Base-by-base conservation (phyloP, 2,329 filamentous ascomycete genomes). In the Cladosporium halotolerans region DNA sequence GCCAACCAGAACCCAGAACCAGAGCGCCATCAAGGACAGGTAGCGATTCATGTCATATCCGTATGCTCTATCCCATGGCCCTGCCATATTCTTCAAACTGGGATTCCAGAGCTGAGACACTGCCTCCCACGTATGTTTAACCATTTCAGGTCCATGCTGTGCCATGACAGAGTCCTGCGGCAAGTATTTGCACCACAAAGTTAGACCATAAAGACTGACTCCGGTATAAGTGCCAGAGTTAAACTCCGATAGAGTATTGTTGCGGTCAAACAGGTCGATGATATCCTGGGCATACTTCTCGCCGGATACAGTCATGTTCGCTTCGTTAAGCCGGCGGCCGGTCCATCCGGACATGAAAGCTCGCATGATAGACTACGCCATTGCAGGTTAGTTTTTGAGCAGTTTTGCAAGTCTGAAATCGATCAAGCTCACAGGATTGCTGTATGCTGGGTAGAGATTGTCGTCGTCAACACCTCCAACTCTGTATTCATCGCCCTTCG, bases 31-130 rank as follows among this genome's bases (percentile, higher is more conserved):
- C 45, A 84, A 72, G 49, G 78, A 78, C 3, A 83, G 63, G 59
- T 84, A 84, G 6, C 74, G 69, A 52, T 81, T 83, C 81, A 84
- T 83, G 55, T 85, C 81, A 54, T 77, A 84, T 0, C 81, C 81
- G 57, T 85, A 85, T 0, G 76, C 72, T 0, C 82, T 76, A 63
- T 85, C 82, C 82, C 82, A 85, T 0, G 82, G 82, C 0, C 82
- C 82, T 2, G 81, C 81, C 45, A 84, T 73, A 56, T 84, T 85
- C 58, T 74, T 78, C 67, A 85, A 65, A 2, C 75, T 72, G 1
- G 81, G 76, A 50, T 84, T 79, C 71, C 80, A 85, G 1, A 85
- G 71, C 43, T 75, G 59, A 0, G 73, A 71, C 1, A 80, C 70
- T 3, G 73, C 71, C 4, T 73, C 68, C 81, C 80, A 84, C 0